These are phyloP conservation scores for Chlorella sp. DNA, from an alignment of 139 green algal species.

Conservation along the genomic window DNA sequence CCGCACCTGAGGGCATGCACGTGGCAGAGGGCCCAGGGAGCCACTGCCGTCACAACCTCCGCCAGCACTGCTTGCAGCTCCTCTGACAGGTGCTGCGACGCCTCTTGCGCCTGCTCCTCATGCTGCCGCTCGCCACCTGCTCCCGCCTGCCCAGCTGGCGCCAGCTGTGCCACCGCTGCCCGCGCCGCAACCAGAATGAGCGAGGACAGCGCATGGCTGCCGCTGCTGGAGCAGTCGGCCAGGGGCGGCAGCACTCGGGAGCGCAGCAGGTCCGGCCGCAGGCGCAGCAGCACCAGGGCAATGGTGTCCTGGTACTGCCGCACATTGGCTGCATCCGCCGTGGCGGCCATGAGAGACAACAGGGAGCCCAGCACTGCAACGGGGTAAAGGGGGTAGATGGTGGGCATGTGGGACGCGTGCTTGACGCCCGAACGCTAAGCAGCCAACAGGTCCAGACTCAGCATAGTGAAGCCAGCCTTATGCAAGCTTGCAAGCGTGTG, in stretches of 20 bases:
- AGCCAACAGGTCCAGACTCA: no score
- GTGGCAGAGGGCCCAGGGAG: slow-evolving; percentile 77
- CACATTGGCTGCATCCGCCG: slow-evolving; percentile 59
- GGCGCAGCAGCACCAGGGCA: slow-evolving; percentile 47
- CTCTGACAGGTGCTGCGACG: neutral
- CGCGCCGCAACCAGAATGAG: slow-evolving; percentile 56
- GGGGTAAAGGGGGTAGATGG: no score
- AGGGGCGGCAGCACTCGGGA: slow-evolving; percentile 61
- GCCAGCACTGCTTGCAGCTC: slow-evolving; percentile 27
- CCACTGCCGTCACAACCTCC: slow-evolving; percentile 30
- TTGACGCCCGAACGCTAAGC: no score
- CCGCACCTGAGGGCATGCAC: slow-evolving; percentile 65
- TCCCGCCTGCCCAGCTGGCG: neutral
- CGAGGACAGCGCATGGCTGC: slow-evolving; percentile 52
- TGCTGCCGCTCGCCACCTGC: neutral
- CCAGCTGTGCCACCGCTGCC: neutral
- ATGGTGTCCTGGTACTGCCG: slow-evolving; percentile 81
- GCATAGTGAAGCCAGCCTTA: no score
- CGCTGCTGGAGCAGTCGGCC: slow-evolving; percentile 38
- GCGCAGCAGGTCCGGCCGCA: slow-evolving; percentile 44
- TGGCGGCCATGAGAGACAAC: neutral
- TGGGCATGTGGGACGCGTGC: no score
- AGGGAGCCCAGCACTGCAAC: no score
- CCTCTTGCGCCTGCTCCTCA: neutral
- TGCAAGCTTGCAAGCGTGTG: no score